These are phyloP conservation scores for Calonectria pseudoreteaudii DNA, from an alignment of 2,329 filamentous ascomycete genomes.

Conservation along the genomic window DNA sequence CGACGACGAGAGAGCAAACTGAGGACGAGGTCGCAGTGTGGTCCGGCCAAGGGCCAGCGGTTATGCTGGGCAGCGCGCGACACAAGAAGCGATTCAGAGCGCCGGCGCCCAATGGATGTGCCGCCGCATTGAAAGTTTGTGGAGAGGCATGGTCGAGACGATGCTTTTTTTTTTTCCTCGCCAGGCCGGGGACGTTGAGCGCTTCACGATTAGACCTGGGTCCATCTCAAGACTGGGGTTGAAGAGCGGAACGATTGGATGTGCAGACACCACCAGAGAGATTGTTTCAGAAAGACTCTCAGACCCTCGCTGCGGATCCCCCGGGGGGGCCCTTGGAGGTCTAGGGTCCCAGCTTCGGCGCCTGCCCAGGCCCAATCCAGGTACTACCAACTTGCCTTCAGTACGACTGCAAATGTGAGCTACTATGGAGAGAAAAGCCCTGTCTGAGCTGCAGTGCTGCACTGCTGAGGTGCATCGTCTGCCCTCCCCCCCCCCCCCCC, in stretches of 20 bases:
- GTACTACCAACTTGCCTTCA: not conserved
- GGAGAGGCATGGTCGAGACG: not conserved
- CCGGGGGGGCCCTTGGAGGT: not conserved
- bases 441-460: not conserved
- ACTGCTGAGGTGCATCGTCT: constrained; percentile 1
- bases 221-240: constrained; percentile 41
- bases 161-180: not conserved
- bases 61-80: not conserved
- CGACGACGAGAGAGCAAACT: constrained; percentile 6
- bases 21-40: constrained; percentile 23
- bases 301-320: not conserved
- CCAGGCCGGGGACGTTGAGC: not conserved
- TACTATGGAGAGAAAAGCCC: not conserved
- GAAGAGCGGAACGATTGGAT: constrained; percentile 36
- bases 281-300: constrained; percentile 39
- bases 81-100: not conserved
- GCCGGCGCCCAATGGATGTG: constrained; percentile 19
- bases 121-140: constrained; percentile 13
- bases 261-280: constrained; percentile 26
- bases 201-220: constrained; percentile 10
- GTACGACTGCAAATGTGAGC: not conserved
- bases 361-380: not conserved
- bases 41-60: constrained; percentile 11
- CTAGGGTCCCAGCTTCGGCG: not conserved
- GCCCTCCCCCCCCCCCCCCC: no score